Evolutionary conservation across 345 rosid genomes (phyloP).

Genomic region (Pseudoturritis turrita): DNA sequence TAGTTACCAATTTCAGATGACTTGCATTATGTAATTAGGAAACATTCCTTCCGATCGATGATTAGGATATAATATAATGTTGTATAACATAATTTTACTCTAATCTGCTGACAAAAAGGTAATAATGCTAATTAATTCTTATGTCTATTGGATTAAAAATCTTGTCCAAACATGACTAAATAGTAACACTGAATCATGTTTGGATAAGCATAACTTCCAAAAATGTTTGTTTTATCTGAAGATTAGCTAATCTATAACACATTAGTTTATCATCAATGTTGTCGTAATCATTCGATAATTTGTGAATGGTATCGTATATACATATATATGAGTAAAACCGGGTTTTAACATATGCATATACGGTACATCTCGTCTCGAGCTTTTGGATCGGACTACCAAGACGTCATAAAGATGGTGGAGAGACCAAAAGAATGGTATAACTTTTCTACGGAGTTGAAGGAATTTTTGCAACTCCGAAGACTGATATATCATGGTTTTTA

Average conservation of each 20-base stretch:
- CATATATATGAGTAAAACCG: not conserved
- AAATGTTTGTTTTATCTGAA: too few relatives aligned
- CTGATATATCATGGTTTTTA: too few relatives aligned
- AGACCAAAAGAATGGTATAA: too few relatives aligned
- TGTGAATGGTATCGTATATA: not conserved
- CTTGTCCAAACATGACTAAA: not conserved
- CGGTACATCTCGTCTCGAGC: too few relatives aligned
- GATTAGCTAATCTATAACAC: not conserved
- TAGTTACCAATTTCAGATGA: not conserved
- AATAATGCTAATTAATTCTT: not conserved
- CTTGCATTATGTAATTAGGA: not conserved
- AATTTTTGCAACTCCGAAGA: too few relatives aligned
- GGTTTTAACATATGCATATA: not conserved
- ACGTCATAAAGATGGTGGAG: too few relatives aligned
- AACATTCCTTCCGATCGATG: constrained; percentile 21
- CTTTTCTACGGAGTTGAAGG: too few relatives aligned
- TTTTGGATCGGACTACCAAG: too few relatives aligned
- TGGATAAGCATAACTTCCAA: too few relatives aligned
- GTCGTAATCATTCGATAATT: not conserved
- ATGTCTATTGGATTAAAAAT: not conserved
- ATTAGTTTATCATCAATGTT: not conserved
- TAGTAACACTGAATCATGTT: too few relatives aligned
- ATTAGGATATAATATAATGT: not conserved
- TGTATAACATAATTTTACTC: not conserved
- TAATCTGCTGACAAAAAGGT: too few relatives aligned